Conservation (phyloP, 371 early-diverging fungal genomes). For the Mortierella polycephala region DNA sequence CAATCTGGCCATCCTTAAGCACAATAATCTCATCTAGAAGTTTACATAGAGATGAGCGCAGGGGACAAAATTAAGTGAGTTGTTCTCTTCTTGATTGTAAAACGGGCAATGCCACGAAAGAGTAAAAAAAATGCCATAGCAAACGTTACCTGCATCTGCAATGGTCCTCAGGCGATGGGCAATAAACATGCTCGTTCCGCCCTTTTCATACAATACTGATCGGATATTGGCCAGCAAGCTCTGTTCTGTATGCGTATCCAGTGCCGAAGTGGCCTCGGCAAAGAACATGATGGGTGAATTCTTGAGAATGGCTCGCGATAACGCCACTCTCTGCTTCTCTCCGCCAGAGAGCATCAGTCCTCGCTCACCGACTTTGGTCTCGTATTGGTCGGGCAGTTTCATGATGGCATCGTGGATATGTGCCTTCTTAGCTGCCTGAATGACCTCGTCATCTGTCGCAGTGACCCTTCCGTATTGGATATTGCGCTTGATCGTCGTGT, state of each 20-base stretch:
- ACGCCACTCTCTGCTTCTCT: slow-evolving; percentile 82
- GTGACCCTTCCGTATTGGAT: slow-evolving; percentile 73
- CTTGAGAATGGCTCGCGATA: slow-evolving; percentile 85
- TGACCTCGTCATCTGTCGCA: slow-evolving; percentile 64
- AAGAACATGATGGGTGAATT: slow-evolving; percentile 83
- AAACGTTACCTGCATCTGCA: slow-evolving; percentile 73
- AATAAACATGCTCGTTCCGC: slow-evolving; percentile 80
- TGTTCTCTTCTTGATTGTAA: not conserved
- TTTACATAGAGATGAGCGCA: not conserved
- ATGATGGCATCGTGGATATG: slow-evolving; percentile 73
- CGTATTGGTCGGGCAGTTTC: slow-evolving; percentile 71
- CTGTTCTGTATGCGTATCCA: slow-evolving; percentile 92
- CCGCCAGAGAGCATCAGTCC: slow-evolving; percentile 89
- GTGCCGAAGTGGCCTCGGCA: slow-evolving; percentile 95
- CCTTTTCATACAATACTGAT: slow-evolving; percentile 68
- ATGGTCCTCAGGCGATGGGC: slow-evolving; percentile 86
- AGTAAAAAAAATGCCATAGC: not conserved
- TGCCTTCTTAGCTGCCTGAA: slow-evolving; percentile 69
- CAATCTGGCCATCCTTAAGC: slow-evolving; percentile 70
- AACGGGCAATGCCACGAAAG: not conserved
- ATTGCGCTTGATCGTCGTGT: slow-evolving; percentile 77
- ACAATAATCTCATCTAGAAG: slow-evolving; percentile 80
- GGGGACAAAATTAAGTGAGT: not conserved
- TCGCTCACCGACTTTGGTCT: slow-evolving; percentile 82
- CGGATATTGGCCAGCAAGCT: slow-evolving; percentile 81